Evolutionary conservation across 768 basidiomycete species (phyloP).

Genomic region (Austroboletus eburneus): DNA sequence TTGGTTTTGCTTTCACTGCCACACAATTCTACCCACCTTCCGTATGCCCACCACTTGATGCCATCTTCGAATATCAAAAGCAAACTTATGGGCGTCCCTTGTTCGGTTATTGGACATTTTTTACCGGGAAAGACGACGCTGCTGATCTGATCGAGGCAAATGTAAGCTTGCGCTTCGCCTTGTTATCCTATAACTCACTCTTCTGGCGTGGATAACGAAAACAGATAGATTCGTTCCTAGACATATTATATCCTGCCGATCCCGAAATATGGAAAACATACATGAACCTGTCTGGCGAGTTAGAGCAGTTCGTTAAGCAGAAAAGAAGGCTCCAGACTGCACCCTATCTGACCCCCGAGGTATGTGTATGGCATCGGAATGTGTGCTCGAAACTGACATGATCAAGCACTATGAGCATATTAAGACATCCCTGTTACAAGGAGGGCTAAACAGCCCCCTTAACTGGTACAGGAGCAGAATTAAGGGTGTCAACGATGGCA

Average conservation of each 20-base stretch:
- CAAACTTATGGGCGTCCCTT: slow-evolving; percentile 34
- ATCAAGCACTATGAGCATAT: slow-evolving; percentile 28
- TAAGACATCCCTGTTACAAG: slow-evolving; percentile 23
- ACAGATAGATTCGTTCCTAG: slow-evolving; percentile 39
- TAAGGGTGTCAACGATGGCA: slow-evolving; percentile 25
- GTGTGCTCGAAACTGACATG: too few species aligned
- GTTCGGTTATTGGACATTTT: slow-evolving; percentile 41
- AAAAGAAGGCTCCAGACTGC: slow-evolving; percentile 17
- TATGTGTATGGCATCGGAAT: slow-evolving; percentile 6
- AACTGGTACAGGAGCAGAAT: slow-evolving; percentile 36
- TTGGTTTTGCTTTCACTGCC: slow-evolving; percentile 36
- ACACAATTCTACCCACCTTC: slow-evolving; percentile 32
- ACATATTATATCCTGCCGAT: slow-evolving; percentile 32
- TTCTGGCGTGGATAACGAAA: neutral
- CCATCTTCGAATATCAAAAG: slow-evolving; percentile 23
- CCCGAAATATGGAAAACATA: slow-evolving; percentile 33
- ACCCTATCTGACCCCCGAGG: slow-evolving; percentile 33
- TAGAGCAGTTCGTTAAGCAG: slow-evolving; percentile 30
- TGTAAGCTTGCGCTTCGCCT: slow-evolving; percentile 19
- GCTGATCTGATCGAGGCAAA: slow-evolving; percentile 31
- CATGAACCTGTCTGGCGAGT: slow-evolving; percentile 32
- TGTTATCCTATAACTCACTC: too few species aligned
- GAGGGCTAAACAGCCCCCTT: slow-evolving; percentile 33
- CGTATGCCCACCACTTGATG: slow-evolving; percentile 24
- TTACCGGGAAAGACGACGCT: slow-evolving; percentile 30